Base-by-base conservation (phyloP, 345 rosid species). In the Trapa bicornis region DNA sequence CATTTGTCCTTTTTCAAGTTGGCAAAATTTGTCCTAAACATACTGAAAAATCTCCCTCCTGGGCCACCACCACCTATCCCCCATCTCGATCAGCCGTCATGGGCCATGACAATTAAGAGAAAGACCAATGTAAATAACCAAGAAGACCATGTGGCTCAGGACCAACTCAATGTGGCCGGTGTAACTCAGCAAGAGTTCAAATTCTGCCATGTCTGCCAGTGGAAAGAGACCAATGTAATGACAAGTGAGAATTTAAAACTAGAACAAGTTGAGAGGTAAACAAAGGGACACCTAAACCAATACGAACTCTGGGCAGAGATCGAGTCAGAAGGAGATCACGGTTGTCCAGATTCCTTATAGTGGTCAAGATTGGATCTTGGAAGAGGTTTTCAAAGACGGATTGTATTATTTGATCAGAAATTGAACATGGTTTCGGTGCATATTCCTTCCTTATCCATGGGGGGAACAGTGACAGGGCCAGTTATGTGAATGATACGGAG, bases 11-110 rank as follows among this genome's bases (percentile, higher is more conserved):
- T 22, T 22, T 22, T 22, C 29, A 22, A 22, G 29, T 22, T 22
- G 29, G 29, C 29, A 22, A 22, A 22, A 22, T 22, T 22, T 22
- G 29, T 22, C 29, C 29, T 22, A 22, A 22, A 22, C 29, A 22
- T 22, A 22, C 29, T 22, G 29, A 22, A 22, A 22, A 22, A 22
- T 22, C 29, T 22, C 29, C 29, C 29, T 22, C 29, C 29, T 22
- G 29, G 29, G 29, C 0, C 29, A 22, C 29, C 29, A 22, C 29
- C 29, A 22, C 29, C 29, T 22, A 22, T 22, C 0, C 29, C 98
- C 97, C 0, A 97, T 89, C 79, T 88, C 98, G 29, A 22, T 22
- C 29, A 22, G 29, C 29, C 29, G 29, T 22, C 29, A 22, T 22
- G 29, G 29, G 29, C 87, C 50, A 85, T 81, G 63, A 58, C 3